Base-by-base conservation (phyloP, 2,329 filamentous ascomycete species). In the Lasiodiplodia sp. region DNA sequence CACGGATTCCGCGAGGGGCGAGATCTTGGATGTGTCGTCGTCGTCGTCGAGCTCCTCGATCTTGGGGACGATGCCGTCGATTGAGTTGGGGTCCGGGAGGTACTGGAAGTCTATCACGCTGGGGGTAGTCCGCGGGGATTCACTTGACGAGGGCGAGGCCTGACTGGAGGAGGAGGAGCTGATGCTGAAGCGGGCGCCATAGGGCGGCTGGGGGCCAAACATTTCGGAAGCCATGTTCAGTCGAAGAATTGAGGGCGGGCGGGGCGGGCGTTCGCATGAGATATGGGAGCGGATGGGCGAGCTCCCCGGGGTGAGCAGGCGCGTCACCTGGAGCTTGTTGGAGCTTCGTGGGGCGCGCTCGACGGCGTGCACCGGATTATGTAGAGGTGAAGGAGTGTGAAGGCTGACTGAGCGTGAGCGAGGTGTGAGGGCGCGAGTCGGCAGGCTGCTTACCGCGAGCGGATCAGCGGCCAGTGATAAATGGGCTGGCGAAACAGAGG, bases 1-100 rank as follows among this genome's bases (percentile, higher is more conserved):
- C 40, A 76, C 75, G 49, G 75, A 71, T 14, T 73, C 76, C 6
- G 75, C 70, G 25, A 75, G 66, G 16, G 76, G 72, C 53, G 78
- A 76, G 58, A 79, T 71, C 65, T 80, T 81, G 56, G 77, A 73
- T 73, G 77, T 75, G 69, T 79, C 52, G 31, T 79, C 79, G 31
- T 84, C 79, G 21, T 84, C 83, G 66, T 85, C 84, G 25, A 84
- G 71, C 75, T 87, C 85, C 75, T 88, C 86, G 52, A 87, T 77
- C 78, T 88, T 88, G 25, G 85, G 85, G 12, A 81, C 77, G 47
- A 86, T 76, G 34, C 82, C 78, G 68, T 79, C 73, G 37, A 51
- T 25, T 25, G 74, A 75, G 40, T 70, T 70, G 62, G 72, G 69
- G 49, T 69, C 52, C 47, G 75, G 72, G 62, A 72, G 72, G 21